Percentiles rank a stretch among this genome's conserved stretches.
These are phyloP conservation scores for Rosellinia necatrix DNA, from an alignment of 2,329 filamentous ascomycete genomes.

Conservation along the genomic window DNA sequence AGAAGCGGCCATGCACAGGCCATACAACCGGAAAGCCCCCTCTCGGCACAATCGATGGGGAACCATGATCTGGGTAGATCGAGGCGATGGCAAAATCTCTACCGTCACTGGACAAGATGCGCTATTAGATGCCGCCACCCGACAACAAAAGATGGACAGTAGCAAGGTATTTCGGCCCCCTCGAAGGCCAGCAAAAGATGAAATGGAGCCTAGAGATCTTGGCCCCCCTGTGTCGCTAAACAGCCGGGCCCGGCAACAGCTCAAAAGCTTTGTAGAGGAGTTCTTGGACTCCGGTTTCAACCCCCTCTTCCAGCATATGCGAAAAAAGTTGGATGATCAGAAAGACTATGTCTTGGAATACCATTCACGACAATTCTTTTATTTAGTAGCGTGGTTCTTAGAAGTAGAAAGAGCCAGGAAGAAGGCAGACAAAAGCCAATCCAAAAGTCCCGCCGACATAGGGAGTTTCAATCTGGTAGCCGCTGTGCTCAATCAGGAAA, in stretches of 20 bases:
- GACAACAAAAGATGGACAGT: constrained; percentile 86
- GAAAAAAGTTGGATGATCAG: constrained; percentile 89
- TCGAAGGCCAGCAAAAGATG: constrained; percentile 63
- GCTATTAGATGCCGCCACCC: constrained; percentile 71
- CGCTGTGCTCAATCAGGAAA: constrained; percentile 90
- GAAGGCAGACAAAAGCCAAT: constrained; percentile 55
- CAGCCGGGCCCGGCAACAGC: constrained; percentile 71
- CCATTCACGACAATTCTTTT: constrained; percentile 87
- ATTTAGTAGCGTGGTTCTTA: constrained; percentile 90
- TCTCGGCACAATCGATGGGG: constrained; percentile 93
- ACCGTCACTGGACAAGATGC: constrained; percentile 89
- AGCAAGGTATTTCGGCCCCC: constrained; percentile 90
- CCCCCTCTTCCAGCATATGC: constrained; percentile 80
- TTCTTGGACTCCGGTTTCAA: constrained; percentile 97
- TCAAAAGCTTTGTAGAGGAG: constrained; percentile 85
- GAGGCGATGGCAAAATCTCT: constrained; percentile 81
- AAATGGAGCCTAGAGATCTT: constrained; percentile 73
- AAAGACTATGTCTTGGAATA: constrained; percentile 77
- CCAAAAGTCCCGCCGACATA: constrained; percentile 54
- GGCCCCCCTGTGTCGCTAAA: constrained; percentile 74
- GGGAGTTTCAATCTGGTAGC: constrained; percentile 87
- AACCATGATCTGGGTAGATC: constrained; percentile 95
- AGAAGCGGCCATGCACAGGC: constrained; percentile 80
- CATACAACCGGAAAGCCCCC: constrained; percentile 76
- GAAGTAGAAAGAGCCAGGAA: constrained; percentile 79